Base-by-base conservation (phyloP, 169 alveolate genomes). In the Eimeria brunetti region DNA sequence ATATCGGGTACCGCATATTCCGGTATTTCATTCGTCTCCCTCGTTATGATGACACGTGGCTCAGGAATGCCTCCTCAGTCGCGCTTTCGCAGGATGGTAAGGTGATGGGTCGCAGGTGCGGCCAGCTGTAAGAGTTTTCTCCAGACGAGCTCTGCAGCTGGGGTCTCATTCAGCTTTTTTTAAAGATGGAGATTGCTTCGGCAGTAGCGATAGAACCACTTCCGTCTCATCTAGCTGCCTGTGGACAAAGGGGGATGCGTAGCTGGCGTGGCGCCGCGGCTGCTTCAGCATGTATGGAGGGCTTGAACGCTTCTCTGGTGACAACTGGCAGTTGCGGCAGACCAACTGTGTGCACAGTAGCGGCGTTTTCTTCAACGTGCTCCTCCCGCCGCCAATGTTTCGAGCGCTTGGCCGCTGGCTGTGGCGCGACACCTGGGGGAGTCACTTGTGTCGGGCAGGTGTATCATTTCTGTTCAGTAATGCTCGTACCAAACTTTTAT, bases 21-120 rank as follows among this genome's bases (percentile, higher is more conserved):
- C 62, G 69, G 20, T 84, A 84, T 84, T 84, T 84, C 91, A 84
- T 84, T 84, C 78, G 78, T 84, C 91, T 84, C 56, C 78, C 56
- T 46, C 60, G 91, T 22, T 84, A 33, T 60, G 91, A 46, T 36
- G 91, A 56, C 80, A 58, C 91, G 51, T 56, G 75, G 78, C 46
- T 16, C 64, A 46, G 78, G 91, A 84, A 71, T 84, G 91, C 78
- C 51, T 84, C 80, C 91, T 8, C 91, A 84, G 91, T 41, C 20
- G 16, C 78, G 91, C 91, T 46, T 53, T 38, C 91, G 44, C 69
- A 60, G 78, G 91, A 84, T 84, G 91, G 91, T 46, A 84, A 80
- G 91, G 91, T 84, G 91, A 84, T 84, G 78, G 91, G 91, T 84
- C 91, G 91, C 91, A 84, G 91, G 91, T 84, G 91, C 91, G 91